A percentile compares a stretch with the other conserved stretches of the same genome.
phyloP scores from a whole-genome alignment of 2,329 filamentous ascomycete genomes.

The Aspergillus sp. region DNA sequence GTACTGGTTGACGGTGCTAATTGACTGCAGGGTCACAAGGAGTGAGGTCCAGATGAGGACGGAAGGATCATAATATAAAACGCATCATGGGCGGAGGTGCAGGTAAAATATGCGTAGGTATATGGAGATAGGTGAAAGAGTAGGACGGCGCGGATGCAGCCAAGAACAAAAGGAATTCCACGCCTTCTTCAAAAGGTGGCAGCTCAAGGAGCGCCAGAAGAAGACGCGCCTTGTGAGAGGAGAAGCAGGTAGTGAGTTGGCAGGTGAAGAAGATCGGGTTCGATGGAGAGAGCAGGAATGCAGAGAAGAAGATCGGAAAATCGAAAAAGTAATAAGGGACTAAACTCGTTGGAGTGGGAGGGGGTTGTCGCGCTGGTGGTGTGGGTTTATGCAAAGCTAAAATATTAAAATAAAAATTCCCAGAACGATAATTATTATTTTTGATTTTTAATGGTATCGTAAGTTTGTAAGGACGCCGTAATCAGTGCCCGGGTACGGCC shows the following conservation, averaged over 20 bases:
- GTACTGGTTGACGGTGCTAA: conserved; percentile 34
- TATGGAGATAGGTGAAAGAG: conserved; percentile 9
- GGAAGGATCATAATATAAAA: conserved; percentile 49
- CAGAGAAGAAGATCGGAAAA: conserved; percentile 26
- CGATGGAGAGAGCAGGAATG: conserved; percentile 25
- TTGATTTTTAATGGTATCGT: conserved; percentile 15
- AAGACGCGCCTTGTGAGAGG: conserved; percentile 31
- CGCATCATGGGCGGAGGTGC: conserved; percentile 35
- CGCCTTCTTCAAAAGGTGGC: conserved; percentile 33
- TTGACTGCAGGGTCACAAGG: conserved; percentile 33
- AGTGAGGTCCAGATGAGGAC: conserved; percentile 43
- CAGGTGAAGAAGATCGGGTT: conserved; percentile 26
- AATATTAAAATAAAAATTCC: conserved; percentile 16
- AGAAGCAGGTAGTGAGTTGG: conserved; percentile 30
- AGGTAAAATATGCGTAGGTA: conserved; percentile 9
- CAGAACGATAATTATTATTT: conserved; percentile 15
- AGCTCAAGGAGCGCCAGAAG: conserved; percentile 36
- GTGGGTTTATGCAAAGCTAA: conserved; percentile 18
- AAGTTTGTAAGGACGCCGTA: conserved; percentile 22
- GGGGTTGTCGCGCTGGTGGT: conserved; percentile 12
- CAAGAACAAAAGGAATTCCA: conserved; percentile 29
- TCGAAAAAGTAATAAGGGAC: conserved; percentile 23
- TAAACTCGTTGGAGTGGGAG: conserved; percentile 2
- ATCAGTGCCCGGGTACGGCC: conserved; percentile 1
- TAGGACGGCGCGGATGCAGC: conserved; percentile 26